A percentile compares a stretch with the other conserved stretches of the same genome.
These are phyloP conservation scores for Hapsidospora chrysogenum DNA, from an alignment of 495 filamentous ascomycete genomes.

Conservation along the genomic window DNA sequence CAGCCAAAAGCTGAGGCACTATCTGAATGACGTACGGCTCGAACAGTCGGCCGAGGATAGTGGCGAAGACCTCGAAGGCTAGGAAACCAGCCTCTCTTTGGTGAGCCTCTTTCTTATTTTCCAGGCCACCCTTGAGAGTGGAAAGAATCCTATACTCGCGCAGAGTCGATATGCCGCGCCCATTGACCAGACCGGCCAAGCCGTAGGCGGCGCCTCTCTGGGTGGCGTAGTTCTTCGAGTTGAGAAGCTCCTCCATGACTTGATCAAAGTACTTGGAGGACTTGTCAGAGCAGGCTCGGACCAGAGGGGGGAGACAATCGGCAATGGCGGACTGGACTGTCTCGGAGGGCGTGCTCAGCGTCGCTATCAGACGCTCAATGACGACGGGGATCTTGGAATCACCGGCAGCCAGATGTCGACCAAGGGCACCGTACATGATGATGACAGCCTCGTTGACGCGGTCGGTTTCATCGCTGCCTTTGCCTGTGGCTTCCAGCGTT, in stretches of 20 bases:
- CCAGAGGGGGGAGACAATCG: slow-evolving; percentile 77
- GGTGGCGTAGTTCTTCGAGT: slow-evolving; percentile 75
- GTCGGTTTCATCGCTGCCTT: slow-evolving; percentile 60
- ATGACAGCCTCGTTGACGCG: slow-evolving; percentile 92
- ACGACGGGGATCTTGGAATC: slow-evolving; percentile 75
- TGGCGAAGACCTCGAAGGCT: slow-evolving; percentile 78
- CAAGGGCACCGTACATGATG: slow-evolving; percentile 87
- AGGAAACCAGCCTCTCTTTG: slow-evolving; percentile 78
- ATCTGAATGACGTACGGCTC: slow-evolving; percentile 95
- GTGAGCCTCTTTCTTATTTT: slow-evolving; percentile 83
- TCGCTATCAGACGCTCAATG: slow-evolving; percentile 64
- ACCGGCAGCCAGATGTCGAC: slow-evolving; percentile 66
- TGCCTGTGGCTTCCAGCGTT: slow-evolving; percentile 66
- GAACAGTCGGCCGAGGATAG: slow-evolving; percentile 71
- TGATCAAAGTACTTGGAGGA: slow-evolving; percentile 64
- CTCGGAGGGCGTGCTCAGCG: slow-evolving; percentile 89
- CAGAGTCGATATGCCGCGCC: slow-evolving; percentile 66
- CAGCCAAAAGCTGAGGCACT: slow-evolving; percentile 72
- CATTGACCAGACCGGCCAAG: slow-evolving; percentile 74
- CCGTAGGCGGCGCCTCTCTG: slow-evolving; percentile 91
- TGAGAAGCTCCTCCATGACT: slow-evolving; percentile 60
- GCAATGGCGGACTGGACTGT: slow-evolving; percentile 92
- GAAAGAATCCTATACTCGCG: slow-evolving; percentile 76
- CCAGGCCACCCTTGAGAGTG: slow-evolving; percentile 55
- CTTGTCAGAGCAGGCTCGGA: slow-evolving; percentile 62